Percentiles rank a stretch among this genome's conserved stretches.
These are phyloP conservation scores for Elymus sibiricus DNA, from an alignment of 176 grass and related monocot species.

Conservation along the genomic window DNA sequence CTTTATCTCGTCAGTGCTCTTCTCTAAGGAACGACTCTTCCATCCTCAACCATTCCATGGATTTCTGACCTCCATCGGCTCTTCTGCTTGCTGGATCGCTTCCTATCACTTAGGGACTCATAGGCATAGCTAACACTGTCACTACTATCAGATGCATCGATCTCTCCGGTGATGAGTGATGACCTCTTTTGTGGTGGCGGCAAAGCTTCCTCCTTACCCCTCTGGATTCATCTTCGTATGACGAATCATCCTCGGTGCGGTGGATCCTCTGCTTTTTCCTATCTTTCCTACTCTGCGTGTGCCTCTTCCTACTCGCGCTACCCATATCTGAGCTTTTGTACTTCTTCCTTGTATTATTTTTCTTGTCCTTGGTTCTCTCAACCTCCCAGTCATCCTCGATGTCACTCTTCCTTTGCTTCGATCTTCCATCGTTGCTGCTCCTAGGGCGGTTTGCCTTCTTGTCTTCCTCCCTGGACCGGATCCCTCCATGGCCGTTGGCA, in stretches of 20 bases:
- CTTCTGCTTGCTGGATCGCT: constrained; percentile 29
- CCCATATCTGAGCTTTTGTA: constrained; percentile 26
- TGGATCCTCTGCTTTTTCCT: constrained; percentile 70
- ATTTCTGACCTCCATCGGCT: constrained; percentile 6
- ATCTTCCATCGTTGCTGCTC: constrained; percentile 46
- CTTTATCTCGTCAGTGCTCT: constrained; percentile 39
- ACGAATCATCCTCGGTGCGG: constrained; percentile 32
- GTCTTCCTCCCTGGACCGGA: not conserved
- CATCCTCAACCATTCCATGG: constrained; percentile 30
- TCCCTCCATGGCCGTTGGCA: constrained; percentile 41
- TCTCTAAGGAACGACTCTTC: constrained; percentile 20
- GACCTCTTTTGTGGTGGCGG: constrained; percentile 32
- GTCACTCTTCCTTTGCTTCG: constrained; percentile 47
- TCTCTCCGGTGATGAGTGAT: constrained; percentile 39
- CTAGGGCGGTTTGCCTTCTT: constrained; percentile 19
- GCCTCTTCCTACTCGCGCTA: constrained; percentile 36
- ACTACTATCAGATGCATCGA: constrained; percentile 44
- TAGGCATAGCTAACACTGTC: constrained; percentile 28
- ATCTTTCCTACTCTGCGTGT: constrained; percentile 79
- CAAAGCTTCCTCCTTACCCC: constrained; percentile 31
- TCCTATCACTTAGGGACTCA: constrained; percentile 23
- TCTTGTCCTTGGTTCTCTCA: constrained; percentile 45
- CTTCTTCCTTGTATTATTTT: constrained; percentile 33
- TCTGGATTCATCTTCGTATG: constrained; percentile 24
- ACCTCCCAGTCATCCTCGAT: constrained; percentile 41